Base-by-base conservation (phyloP, 2,329 filamentous ascomycete species). In the Mycocentrospora acerina region DNA sequence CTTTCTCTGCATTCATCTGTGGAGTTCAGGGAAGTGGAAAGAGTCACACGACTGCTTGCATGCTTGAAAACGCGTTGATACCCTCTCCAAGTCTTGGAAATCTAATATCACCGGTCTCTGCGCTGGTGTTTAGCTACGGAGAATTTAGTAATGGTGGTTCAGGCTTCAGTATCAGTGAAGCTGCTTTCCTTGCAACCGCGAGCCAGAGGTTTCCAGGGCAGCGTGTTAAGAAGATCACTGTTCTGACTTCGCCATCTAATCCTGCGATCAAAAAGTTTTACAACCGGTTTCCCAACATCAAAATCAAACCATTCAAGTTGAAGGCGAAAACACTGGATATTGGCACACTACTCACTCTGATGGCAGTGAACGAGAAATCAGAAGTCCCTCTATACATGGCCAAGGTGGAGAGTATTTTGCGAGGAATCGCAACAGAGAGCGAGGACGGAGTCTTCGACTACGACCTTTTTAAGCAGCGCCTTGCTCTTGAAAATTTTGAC, bases 21-120 rank as follows among this genome's bases (percentile, higher is more conserved):
- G 81, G 81, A 1, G 76, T 76, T 1, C 80, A 84, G 51, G 81
- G 81, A 0, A 77, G 74, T 28, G 81, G 81, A 0, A 84, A 84
- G 51, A 79, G 74, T 14, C 78, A 84, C 40, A 82, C 80, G 0
- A 65, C 82, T 2, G 75, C 78, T 0, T 80, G 75, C 49, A 66
- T 85, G 32, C 66, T 83, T 7, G 57, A 61, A 31, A 60, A 62
- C 17, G 39, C 51, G 2, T 64, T 85, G 0, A 62, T 80, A 1
- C 50, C 59, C 0, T 76, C 57, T 5, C 35, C 69, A 0, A 51
- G 59, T 2, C 55, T 75, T 2, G 76, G 74, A 1, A 60, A 58
- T 3, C 57, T 82, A 1, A 69, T 71, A 0, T 66, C 66, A 0
- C 80, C 81, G 0, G 64, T 85, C 0, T 78, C 80, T 0, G 81